phyloP scores from a whole-genome alignment of 2,329 filamentous ascomycete genomes.

The Ophiostoma montium region DNA sequence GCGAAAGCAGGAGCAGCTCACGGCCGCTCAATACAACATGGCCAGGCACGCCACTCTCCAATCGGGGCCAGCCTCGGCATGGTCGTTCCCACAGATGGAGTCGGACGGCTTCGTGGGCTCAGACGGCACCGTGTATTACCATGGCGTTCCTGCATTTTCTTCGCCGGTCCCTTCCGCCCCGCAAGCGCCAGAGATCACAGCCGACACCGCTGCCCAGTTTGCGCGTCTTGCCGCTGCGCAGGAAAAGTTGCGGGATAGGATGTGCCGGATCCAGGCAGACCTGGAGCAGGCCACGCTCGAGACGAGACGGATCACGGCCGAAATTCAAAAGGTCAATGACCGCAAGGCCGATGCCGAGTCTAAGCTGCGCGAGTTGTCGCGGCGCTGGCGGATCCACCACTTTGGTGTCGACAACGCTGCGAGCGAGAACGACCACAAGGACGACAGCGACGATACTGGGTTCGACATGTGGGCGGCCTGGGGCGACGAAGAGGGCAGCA shows the following conservation, averaged over 20 bases:
- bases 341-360: neutral
- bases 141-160: neutral
- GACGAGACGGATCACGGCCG: neutral
- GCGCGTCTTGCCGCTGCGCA: neutral
- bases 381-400: slow-evolving; percentile 5
- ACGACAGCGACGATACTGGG: neutral
- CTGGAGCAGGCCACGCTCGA: neutral
- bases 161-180: too few relatives aligned
- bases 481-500: neutral
- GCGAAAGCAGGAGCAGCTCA: neutral
- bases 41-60: neutral
- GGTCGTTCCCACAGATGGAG: neutral
- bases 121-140: neutral
- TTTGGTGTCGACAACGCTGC: neutral
- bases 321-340: neutral
- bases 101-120: neutral
- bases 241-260: neutral
- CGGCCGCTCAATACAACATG: neutral
- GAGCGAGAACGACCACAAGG: neutral
- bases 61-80: neutral
- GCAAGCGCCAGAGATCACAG: too few relatives aligned
- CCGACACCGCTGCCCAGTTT: neutral
- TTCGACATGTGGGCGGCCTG: slow-evolving; percentile 1
- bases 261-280: neutral
- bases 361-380: slow-evolving; percentile 1